Percentiles rank a stretch among this genome's conserved stretches.
phyloP scores from a whole-genome alignment of 2,329 filamentous ascomycete genomes.

The Fusarium pilosicola region DNA sequence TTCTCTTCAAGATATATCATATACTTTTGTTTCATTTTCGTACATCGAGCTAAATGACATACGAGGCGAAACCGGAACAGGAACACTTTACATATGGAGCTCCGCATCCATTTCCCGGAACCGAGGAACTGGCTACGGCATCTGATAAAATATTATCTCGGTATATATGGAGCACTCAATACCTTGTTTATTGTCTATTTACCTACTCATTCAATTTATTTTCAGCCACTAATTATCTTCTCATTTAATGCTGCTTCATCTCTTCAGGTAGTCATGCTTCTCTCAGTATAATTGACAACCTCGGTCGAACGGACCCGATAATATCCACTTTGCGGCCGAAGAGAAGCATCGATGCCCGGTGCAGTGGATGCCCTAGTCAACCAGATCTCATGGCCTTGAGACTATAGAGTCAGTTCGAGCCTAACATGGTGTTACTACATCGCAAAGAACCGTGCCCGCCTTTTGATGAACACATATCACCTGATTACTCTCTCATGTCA shows the following conservation, averaged over 20 bases:
- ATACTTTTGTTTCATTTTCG: background rate
- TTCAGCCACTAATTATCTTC: too few relatives aligned
- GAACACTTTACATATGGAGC: background rate
- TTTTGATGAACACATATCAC: background rate
- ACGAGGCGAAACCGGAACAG: constrained; percentile 4
- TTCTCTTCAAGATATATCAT: background rate
- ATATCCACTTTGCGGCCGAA: constrained; percentile 29
- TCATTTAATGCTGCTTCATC: background rate
- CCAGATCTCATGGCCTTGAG: background rate
- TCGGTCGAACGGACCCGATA: constrained; percentile 34
- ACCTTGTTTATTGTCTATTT: fast-evolving
- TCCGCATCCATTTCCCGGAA: constrained; percentile 17
- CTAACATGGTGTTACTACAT: background rate
- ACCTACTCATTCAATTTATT: too few relatives aligned
- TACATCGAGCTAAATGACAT: background rate
- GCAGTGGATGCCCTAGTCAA: constrained; percentile 14
- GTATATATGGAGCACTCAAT: background rate
- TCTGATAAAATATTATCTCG: constrained; percentile 17
- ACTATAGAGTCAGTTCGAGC: background rate
- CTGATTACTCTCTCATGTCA: background rate
- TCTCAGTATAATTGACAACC: background rate
- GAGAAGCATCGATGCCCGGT: constrained; percentile 12
- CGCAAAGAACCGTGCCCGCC: background rate
- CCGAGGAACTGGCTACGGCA: constrained; percentile 26
- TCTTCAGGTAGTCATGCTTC: background rate